Base-by-base conservation (phyloP, 2,329 filamentous ascomycete species). In the Trichothecium roseum region DNA sequence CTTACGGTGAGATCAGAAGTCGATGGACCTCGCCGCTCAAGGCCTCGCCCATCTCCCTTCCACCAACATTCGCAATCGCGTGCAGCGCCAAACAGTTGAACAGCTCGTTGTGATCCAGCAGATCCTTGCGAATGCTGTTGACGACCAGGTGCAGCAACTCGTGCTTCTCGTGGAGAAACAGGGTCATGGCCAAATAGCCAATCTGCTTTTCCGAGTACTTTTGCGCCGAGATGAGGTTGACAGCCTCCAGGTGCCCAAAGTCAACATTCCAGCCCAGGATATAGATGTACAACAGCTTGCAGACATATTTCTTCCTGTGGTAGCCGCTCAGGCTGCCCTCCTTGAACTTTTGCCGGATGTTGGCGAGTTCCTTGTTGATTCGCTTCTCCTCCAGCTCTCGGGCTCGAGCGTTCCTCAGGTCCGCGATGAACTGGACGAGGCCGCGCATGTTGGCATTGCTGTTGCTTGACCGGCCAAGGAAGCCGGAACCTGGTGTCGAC, bases 141-240 rank as follows among this genome's bases (percentile, higher is more conserved):
- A 98, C 88, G 22, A 98, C 91, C 46, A 98, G 64, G 59, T 96
- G 91, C 43, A 98, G 66, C 43, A 98, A 72, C 60, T 98, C 91
- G 63, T 98, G 91, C 58, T 94, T 79, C 62, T 98, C 91, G 60
- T 98, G 91, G 28, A 98, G 69, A 62, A 98, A 96, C 37, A 98
- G 71, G 2, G 91, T 98, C 60, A 98, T 93, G 36, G 91, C 91
- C 49, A 98, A 73, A 57, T 98, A 98, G 37, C 91, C 91, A 54
- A 98, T 98, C 68, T 98, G 91, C 66, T 98, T 98, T 59, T 98
- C 91, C 16, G 89, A 96, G 63, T 96, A 98, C 57, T 96, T 98
- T 53, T 73, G 87, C 37, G 89, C 87, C 18, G 89, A 95, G 48
- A 98, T 93, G 52, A 98, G 75, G 55, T 96, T 96, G 55, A 98